Evolutionary conservation across 305 asterid genomes (phyloP), one percentile per base, ranked within the genome.

Genomic region (Fraxinus baroniana): DNA sequence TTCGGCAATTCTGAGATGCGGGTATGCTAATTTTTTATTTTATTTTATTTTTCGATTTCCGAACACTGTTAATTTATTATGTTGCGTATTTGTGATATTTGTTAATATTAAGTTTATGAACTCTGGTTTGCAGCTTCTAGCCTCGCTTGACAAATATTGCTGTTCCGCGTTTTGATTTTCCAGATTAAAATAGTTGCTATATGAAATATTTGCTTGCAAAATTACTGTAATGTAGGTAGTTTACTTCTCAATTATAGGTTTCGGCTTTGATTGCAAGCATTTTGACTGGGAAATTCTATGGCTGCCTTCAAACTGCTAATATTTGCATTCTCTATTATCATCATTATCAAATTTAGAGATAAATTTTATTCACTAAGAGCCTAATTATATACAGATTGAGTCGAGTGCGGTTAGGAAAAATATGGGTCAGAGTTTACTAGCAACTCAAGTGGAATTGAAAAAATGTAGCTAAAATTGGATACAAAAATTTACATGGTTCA

Each of bases 1-100:
- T 84, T 84, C 49, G 81, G 86, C 68, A 75, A 84, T 39, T 79
- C 81, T 26, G 79, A 80, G 86, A 84, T 84, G 83, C 78, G 84
- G 84, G 86, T 84, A 80, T 44, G 52, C 52, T 44, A 41, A 41
- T 41, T 9, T 13, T 44, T 6, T 20, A 10, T 75, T 22, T 5
- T 41, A 9, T 10, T 60, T 33, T 3, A 33, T 3, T 33, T 60
- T 60, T 22, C 7, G 7, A 20, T 20, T 60, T 20, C 30, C 70
- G 28, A 18, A 60, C 3, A 5, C 70, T 20, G 9, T 60, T 60
- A 18, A 60, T 60, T 20, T 60, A 20, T 20, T 60, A 2, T 60
- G 28, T 60, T 60, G 70, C 4, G 30, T 60, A 60, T 60, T 60
- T 60, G 10, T 60, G 28, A 18, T 4, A 60, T 60, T 60, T 60